These are phyloP conservation scores for Xylaria sp. DNA, from an alignment of 2,329 filamentous ascomycete species.

Conservation along the genomic window DNA sequence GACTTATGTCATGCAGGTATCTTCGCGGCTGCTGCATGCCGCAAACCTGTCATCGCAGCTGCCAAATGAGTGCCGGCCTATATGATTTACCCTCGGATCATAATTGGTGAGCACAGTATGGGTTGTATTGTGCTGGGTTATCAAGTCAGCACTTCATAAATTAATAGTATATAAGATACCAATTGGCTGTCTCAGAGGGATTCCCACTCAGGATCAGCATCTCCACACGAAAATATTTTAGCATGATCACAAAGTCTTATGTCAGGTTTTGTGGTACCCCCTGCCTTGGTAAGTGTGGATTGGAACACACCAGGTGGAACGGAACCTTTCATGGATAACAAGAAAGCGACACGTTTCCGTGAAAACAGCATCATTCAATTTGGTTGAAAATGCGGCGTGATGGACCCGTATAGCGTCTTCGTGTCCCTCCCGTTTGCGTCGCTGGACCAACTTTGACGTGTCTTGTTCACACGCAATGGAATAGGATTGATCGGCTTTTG, in stretches of 20 bases:
- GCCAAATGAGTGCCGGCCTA: no score
- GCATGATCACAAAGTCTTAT: slow-evolving; percentile 1
- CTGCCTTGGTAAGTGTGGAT: slow-evolving; percentile 1
- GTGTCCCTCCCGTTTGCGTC: background rate
- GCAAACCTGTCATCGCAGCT: no score
- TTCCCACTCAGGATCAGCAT: background rate
- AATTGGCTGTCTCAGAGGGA: slow-evolving; percentile 2
- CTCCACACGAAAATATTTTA: background rate
- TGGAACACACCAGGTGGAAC: background rate
- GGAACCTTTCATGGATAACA: background rate
- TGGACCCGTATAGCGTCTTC: background rate
- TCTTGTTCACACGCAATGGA: background rate
- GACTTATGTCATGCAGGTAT: no score
- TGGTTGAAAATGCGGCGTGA: background rate
- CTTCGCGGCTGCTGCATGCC: no score
- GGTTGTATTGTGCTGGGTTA: no score
- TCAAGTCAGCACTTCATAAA: no score
- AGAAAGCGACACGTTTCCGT: background rate
- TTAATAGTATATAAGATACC: background rate
- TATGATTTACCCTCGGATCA: no score
- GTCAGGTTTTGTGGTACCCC: background rate
- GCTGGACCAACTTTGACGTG: background rate
- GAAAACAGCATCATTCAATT: background rate
- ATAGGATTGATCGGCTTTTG: background rate
- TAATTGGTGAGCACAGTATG: no score